phyloP scores from a whole-genome alignment of 306 rosid species.

The Castanopsis chinensis region DNA sequence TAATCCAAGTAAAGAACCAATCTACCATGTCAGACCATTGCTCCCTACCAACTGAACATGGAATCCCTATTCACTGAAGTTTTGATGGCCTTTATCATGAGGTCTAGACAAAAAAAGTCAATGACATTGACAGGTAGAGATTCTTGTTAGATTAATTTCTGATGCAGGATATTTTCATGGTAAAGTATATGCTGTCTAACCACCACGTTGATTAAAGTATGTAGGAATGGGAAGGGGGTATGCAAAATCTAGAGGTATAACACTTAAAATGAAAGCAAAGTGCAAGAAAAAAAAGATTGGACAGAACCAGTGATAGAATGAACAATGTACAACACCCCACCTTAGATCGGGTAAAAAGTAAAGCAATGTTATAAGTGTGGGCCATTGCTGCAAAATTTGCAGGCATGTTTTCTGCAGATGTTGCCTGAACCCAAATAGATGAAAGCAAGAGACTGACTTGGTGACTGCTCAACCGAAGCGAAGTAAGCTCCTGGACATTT shows the following conservation, averaged over 20 bases:
- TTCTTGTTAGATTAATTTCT: not conserved
- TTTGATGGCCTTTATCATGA: conserved; percentile 1
- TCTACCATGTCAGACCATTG: not conserved
- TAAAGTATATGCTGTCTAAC: not conserved
- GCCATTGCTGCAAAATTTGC: conserved; percentile 94
- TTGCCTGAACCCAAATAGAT: conserved; percentile 96
- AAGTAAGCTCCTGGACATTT: conserved; percentile 64
- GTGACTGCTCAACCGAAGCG: conserved; percentile 86
- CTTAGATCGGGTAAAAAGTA: conserved; percentile 79
- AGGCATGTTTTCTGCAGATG: conserved; percentile 63
- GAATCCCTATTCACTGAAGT: not conserved
- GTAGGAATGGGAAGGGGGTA: not conserved
- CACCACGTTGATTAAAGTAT: not conserved
- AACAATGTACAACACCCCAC: conserved; percentile 41
- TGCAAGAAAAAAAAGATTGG: not conserved
- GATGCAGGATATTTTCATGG: not conserved
- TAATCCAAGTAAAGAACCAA: not conserved
- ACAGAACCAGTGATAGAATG: conserved; percentile 14
- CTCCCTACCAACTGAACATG: not conserved
- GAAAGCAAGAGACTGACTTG: conserved; percentile 95
- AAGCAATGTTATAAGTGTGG: conserved; percentile 67
- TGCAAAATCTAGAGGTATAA: not conserved
- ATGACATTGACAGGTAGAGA: not conserved
- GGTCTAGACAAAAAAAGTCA: not conserved
- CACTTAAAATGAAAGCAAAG: not conserved